Base-by-base conservation (phyloP, 352 stramenopile species). In the Phytophthora parvispora region DNA sequence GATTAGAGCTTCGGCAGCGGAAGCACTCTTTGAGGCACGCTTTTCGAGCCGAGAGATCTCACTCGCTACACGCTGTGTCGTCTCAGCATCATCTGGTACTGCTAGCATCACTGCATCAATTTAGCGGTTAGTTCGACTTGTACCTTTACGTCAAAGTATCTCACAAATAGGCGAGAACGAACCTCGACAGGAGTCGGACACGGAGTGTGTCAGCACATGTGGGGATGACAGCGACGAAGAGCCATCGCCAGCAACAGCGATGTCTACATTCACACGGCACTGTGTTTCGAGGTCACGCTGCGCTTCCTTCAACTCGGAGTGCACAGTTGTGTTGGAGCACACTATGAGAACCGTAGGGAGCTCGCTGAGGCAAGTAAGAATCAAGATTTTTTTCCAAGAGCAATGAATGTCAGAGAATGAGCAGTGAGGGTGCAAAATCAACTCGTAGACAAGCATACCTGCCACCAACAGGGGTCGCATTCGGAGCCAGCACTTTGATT, bases 1-100 rank as follows among this genome's bases (percentile, higher is more conserved):
- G 15, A 74, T 24, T 1, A 95, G 78, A 15, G 66, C 75, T 24
- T 90, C 64, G 12, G 84, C 50, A 2, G 86, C 77, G 8, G 82
- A 77, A 12, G 75, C 34, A 59, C 78, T 86, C 67, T 97, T 97
- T 3, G 27, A 49, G 0, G 74, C 65, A 34, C 86, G 85, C 49
- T 97, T 97, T 25, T 84, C 72, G 18, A 97, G 63, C 6, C 89
- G 78, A 5, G 64, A 60, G 27, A 95, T 83, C 61, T 97, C 89
- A 9, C 74, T 64, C 6, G 77, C 67, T 20, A 95, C 75, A 12
- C 89, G 86, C 40, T 84, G 70, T 6, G 80, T 85, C 12, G 85
- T 97, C 48, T 95, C 86, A 2, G 76, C 63, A 45, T 91, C 83
- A 20, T 91, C 66, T 3, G 87, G 84, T 1, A 97, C 80, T 13